These are phyloP conservation scores for Bothriochloa decipiens DNA, from an alignment of 176 grass and related monocot species.

Conservation along the genomic window DNA sequence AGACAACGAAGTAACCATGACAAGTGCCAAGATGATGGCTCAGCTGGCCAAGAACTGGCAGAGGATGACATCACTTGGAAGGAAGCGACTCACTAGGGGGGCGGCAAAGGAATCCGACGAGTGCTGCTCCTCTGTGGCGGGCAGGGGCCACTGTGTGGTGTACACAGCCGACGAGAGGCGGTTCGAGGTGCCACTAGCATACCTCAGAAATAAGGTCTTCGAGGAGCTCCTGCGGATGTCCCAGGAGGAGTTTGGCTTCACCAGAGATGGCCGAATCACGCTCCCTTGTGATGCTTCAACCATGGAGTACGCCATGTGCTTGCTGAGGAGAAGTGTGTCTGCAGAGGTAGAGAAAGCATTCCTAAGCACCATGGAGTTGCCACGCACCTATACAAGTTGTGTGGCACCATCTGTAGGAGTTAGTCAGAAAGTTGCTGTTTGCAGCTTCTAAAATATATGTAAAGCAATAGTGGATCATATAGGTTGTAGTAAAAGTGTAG, in stretches of 20 bases:
- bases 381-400: slow-evolving; percentile 13
- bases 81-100: not conserved
- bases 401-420: not conserved
- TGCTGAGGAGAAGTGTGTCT: slow-evolving; percentile 43
- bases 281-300: slow-evolving; percentile 36
- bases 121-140: not conserved
- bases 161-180: slow-evolving; percentile 31
- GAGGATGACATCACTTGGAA: not conserved
- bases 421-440: not conserved
- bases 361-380: slow-evolving; percentile 26
- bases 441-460: not conserved
- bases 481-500: slow-evolving; percentile 4
- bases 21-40: no score
- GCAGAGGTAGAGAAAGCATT: slow-evolving; percentile 33
- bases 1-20: no score
- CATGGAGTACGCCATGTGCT: slow-evolving; percentile 47
- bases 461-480: not conserved
- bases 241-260: slow-evolving; percentile 55
- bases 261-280: slow-evolving; percentile 29
- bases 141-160: slow-evolving; percentile 44
- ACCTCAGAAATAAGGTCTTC: slow-evolving; percentile 32
- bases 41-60: no score
- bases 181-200: slow-evolving; percentile 52
- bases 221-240: slow-evolving; percentile 44
- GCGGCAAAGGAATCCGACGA: not conserved